These are phyloP conservation scores for Phytophthora multivora DNA, from an alignment of 352 stramenopile genomes.

Conservation along the genomic window DNA sequence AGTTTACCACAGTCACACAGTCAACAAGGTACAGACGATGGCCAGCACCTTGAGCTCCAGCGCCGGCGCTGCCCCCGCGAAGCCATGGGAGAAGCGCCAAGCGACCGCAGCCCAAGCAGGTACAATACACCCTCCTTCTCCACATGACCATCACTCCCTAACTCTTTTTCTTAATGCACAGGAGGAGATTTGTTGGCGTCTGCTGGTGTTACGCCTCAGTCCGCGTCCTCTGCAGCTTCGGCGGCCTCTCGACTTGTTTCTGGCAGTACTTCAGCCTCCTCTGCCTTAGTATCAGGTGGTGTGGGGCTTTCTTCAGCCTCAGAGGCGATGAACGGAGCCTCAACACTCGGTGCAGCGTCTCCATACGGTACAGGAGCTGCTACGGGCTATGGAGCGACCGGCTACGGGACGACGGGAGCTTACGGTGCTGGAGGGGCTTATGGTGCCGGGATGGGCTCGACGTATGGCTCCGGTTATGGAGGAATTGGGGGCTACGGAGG, in stretches of 20 bases:
- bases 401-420: slow-evolving; percentile 31
- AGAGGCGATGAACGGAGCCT: slow-evolving; percentile 4
- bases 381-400: slow-evolving; percentile 26
- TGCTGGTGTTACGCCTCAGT: slow-evolving; percentile 21
- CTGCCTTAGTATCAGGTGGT: slow-evolving; percentile 5
- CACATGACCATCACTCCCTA: slow-evolving; percentile 10
- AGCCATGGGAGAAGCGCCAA: slow-evolving; percentile 58
- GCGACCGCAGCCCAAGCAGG: slow-evolving; percentile 28
- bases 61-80: slow-evolving; percentile 30
- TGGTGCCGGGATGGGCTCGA: slow-evolving; percentile 26
- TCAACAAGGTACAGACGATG: slow-evolving; percentile 22
- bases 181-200: slow-evolving; percentile 17
- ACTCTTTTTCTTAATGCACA: slow-evolving; percentile 4
- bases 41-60: slow-evolving; percentile 34
- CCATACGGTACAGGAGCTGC: slow-evolving; percentile 20
- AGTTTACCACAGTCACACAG: neutral
- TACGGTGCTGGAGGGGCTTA: slow-evolving; percentile 33
- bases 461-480: slow-evolving; percentile 37
- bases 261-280: slow-evolving; percentile 5
- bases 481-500: slow-evolving; percentile 37
- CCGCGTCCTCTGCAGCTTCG: slow-evolving; percentile 11
- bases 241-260: slow-evolving; percentile 10
- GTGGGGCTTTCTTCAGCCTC: slow-evolving; percentile 9
- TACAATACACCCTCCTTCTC: slow-evolving; percentile 2
- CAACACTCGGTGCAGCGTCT: slow-evolving; percentile 12